Base-by-base conservation (phyloP, 495 filamentous ascomycete genomes). In the Hypoxylon cercidicola region DNA sequence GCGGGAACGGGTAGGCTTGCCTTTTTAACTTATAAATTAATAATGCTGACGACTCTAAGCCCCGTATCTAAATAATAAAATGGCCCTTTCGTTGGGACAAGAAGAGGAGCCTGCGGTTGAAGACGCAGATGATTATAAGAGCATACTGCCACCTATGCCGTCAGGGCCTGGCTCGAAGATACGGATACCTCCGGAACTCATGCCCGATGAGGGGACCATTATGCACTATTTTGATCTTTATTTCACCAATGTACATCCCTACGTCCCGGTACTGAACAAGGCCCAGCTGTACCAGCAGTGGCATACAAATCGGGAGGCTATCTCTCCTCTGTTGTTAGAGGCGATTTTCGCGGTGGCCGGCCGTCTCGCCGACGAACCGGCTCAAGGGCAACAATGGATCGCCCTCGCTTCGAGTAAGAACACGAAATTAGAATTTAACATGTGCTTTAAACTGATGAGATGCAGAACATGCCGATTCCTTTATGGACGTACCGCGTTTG, bases 301-400 rank as follows among this genome's bases (percentile, higher is more conserved):
- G 96, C 87, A 90, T 55, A 88, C 88, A 40, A 90, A 94, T 63
- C 86, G 92, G 52, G 86, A 89, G 30, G 88, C 90, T 1, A 93
- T 99, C 7, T 98, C 95, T 0, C 96, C 95, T 12, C 82, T 99
- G 49, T 80, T 99, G 40, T 81, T 99, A 0, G 95, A 98, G 78
- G 92, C 92, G 10, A 88, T 99, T n/a, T 97, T 99, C 74, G 93
- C 96, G 6, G 97, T 96, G 75, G 87, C 91, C 8, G 91, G 91
- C 9, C 84, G 92, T 30, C 81, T 97, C 57, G 88, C 92, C 1
- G 91, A 93, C 62, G 92, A 95, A 66, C 88, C 91, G 12, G 81
- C 87, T 1, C 87, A 96, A 77, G 93, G 93, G 45, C 88, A 93
- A 47, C 93, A 96, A 73, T 99, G 96, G 96, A 87, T 98, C 37